phyloP scores from a whole-genome alignment of 1,284 basidiomycete species.

The Fistulina hepatica region DNA sequence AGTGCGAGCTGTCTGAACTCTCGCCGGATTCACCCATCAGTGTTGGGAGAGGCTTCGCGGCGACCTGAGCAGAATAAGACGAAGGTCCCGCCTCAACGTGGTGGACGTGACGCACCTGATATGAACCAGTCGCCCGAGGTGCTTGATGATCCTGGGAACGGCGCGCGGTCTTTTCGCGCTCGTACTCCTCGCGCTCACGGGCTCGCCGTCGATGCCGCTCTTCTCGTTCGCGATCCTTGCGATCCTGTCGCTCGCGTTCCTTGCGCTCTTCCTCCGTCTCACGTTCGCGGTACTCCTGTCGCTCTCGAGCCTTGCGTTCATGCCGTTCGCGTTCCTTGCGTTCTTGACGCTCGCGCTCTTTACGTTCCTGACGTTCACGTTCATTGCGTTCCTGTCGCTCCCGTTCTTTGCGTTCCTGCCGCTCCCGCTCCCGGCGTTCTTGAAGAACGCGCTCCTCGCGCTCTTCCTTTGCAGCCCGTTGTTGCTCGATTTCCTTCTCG shows the following conservation, averaged over 20 bases:
- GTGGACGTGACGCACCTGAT: background rate
- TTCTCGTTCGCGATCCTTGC: no score
- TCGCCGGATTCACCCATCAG: background rate
- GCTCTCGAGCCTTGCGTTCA: background rate
- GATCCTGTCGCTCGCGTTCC: no score
- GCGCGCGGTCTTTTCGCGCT: background rate
- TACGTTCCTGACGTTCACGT: background rate
- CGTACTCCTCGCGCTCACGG: background rate
- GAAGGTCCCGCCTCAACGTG: background rate
- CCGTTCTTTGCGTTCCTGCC: background rate
- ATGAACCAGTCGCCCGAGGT: background rate
- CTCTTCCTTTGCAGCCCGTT: background rate
- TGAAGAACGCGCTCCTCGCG: background rate
- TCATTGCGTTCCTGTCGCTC: background rate
- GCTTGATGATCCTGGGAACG: background rate
- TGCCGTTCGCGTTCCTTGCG: background rate
- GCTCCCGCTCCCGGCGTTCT: background rate
- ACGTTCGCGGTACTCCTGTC: background rate
- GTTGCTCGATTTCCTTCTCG: background rate
- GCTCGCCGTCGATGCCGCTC: constrained; percentile 1
- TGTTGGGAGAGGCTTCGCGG: background rate
- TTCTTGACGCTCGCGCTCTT: background rate
- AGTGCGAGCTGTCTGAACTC: background rate
- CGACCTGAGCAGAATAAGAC: background rate
- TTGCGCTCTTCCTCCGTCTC: background rate